A percentile compares a stretch with the other conserved stretches of the same genome.
Evolutionary conservation across 306 rosid species (phyloP).

Genomic region (Purshia tridentata): DNA sequence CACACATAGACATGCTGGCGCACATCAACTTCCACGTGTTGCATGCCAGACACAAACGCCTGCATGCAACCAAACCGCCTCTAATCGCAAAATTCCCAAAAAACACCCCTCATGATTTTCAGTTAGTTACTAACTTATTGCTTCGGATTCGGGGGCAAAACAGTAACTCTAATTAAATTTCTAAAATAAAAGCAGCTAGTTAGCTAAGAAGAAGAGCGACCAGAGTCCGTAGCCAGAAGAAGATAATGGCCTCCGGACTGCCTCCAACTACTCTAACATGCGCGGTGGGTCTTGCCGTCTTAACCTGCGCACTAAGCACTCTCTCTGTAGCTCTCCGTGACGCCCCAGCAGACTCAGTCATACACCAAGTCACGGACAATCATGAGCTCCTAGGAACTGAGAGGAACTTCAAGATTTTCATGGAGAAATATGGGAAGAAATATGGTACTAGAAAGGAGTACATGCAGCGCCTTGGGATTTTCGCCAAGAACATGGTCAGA

Average conservation of each 20-base stretch:
- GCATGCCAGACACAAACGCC: slow-evolving; percentile 2
- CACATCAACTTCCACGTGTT: slow-evolving; percentile 21
- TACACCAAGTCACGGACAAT: slow-evolving; percentile 39
- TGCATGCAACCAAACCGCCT: slow-evolving; percentile 17
- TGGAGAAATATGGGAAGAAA: slow-evolving; percentile 55
- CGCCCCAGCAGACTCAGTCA: slow-evolving; percentile 20
- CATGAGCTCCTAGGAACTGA: slow-evolving; percentile 37
- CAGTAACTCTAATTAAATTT: neutral
- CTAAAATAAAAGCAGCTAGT: neutral
- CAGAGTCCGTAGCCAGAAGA: neutral
- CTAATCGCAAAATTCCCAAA: neutral
- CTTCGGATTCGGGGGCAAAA: neutral
- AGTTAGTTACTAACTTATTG: too few relatives aligned
- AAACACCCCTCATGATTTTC: neutral
- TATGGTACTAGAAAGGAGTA: slow-evolving; percentile 71
- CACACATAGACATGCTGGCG: neutral
- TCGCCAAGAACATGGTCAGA: slow-evolving; percentile 56
- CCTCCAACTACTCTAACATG: slow-evolving; percentile 28
- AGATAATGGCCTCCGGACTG: slow-evolving; percentile 4
- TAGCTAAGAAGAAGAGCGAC: neutral
- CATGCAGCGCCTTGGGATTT: slow-evolving; percentile 63
- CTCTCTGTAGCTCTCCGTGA: slow-evolving; percentile 23
- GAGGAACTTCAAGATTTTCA: slow-evolving; percentile 61
- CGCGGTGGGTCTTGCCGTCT: slow-evolving; percentile 32
- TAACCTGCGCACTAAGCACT: slow-evolving; percentile 39